Base-by-base conservation (phyloP, 805 yeast species). In the Saturnispora galanensis region DNA sequence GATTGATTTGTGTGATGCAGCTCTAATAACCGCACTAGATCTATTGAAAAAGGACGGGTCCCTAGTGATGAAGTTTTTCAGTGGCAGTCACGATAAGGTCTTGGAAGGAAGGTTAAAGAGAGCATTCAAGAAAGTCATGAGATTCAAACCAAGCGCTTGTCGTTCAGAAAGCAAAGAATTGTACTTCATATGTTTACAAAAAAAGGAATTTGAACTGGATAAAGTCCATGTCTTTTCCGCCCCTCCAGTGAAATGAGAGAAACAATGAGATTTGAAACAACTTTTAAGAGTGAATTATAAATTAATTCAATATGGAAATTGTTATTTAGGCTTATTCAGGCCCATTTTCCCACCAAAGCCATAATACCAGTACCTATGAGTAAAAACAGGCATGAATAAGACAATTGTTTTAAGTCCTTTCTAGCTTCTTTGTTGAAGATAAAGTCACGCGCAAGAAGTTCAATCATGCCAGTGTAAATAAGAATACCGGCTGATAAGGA, bases 1-100 rank as follows among this genome's bases (percentile, higher is more conserved):
- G 49, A 82, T 93, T 85, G 89, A 89, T 57, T 66, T 90, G 28
- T 90, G 97, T 61, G 93, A 86, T 54, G 96, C 96, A 0, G 96
- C 95, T 0, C 61, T 93, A 42, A 70, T 85, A 6, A 71, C 89
- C 41, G 81, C 94, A 1, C 70, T 81, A 43, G 82, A 79, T 49
- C 63, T 84, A n/a, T 63, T 93, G 26, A 77, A 69, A 49, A 76
- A 79, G 4, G 75, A 76, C 26, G 98, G 98, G 1, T 56, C 67
- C 10, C 75, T 86, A 56, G 81, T 87, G 11, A 83, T 95, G 68
- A 93, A 93, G 62, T 82, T 80, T 53, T 89, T 76, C 60, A 75
- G 89, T 0, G 98, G 98, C 0, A 68, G 73, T 34, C 95, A 87
- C 53, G 97, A 88, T 55, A 57, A 55, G 11, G 57, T 70, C 4